Percentiles rank a stretch among this genome's conserved stretches.
phyloP scores from a whole-genome alignment of 495 filamentous ascomycete genomes.

The Penicillium chermesinum region DNA sequence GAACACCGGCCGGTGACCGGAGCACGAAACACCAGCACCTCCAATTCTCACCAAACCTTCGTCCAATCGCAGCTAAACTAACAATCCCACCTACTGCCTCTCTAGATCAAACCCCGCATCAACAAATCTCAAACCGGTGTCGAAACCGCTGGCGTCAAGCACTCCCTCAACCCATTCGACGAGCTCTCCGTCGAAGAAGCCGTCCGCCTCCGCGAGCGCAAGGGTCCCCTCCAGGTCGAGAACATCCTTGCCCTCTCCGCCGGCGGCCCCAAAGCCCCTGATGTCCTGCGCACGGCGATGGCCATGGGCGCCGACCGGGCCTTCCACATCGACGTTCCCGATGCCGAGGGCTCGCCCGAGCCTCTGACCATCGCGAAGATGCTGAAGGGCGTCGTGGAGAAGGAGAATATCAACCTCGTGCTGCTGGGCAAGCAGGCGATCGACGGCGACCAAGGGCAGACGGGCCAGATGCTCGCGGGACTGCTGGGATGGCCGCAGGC shows the following conservation, averaged over 20 bases:
- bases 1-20: slow-evolving; percentile 8
- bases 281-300: slow-evolving; percentile 91
- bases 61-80: slow-evolving; percentile 1
- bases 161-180: slow-evolving; percentile 98
- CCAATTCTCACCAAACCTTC: not conserved
- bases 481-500: slow-evolving; percentile 89
- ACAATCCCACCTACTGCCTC: not conserved
- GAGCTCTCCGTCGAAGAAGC: slow-evolving; percentile 96
- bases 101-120: slow-evolving; percentile 92
- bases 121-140: slow-evolving; percentile 93
- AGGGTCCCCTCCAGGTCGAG: slow-evolving; percentile 54
- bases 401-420: slow-evolving; percentile 84
- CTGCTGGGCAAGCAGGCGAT: slow-evolving; percentile 96
- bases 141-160: slow-evolving; percentile 88
- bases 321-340: slow-evolving; percentile 75
- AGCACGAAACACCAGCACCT: slow-evolving; percentile 1
- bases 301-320: slow-evolving; percentile 95
- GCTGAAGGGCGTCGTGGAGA: slow-evolving; percentile 66
- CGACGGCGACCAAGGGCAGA: slow-evolving; percentile 93
- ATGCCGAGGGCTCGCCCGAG: slow-evolving; percentile 60
- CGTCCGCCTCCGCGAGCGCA: slow-evolving; percentile 83
- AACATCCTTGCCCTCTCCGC: slow-evolving; percentile 88
- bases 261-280: slow-evolving; percentile 78
- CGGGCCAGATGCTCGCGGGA: slow-evolving; percentile 95
- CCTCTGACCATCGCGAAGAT: slow-evolving; percentile 89